A percentile compares a stretch with the other conserved stretches of the same genome.
Evolutionary conservation across 106 monocot genomes (phyloP).

Genomic region (Apostasia ramifera): DNA sequence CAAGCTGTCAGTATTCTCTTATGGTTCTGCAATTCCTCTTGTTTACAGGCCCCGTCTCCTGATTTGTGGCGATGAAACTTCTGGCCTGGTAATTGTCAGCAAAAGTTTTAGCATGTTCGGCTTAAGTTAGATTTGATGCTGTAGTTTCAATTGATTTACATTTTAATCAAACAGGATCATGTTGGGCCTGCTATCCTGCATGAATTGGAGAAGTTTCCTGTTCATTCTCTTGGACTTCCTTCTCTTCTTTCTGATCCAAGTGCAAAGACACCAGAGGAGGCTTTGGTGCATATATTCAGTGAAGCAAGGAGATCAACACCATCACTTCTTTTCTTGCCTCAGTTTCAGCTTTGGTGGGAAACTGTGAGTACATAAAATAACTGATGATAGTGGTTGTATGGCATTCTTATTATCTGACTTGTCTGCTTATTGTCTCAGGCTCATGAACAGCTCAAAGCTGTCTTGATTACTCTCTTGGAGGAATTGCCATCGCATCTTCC

Average conservation of each 20-base stretch:
- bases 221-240: slow-evolving; percentile 92
- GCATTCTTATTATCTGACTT: slow-evolving; percentile 10
- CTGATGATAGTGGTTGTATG: not conserved
- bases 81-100: slow-evolving; percentile 68
- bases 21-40: slow-evolving; percentile 75
- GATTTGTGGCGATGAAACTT: slow-evolving; percentile 82
- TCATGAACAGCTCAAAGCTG: slow-evolving; percentile 64
- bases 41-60: slow-evolving; percentile 92
- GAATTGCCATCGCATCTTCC: slow-evolving; percentile 60
- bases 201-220: slow-evolving; percentile 95
- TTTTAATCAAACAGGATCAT: slow-evolving; percentile 75
- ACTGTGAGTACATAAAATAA: slow-evolving; percentile 55
- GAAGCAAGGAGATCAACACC: slow-evolving; percentile 96
- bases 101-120: not conserved
- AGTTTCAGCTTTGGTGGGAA: slow-evolving; percentile 99
- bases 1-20: slow-evolving; percentile 59
- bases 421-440: slow-evolving; percentile 25
- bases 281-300: slow-evolving; percentile 96
- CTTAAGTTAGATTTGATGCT: not conserved
- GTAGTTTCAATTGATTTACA: slow-evolving; percentile 19
- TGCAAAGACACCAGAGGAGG: slow-evolving; percentile 97
- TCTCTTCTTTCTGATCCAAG: slow-evolving; percentile 99
- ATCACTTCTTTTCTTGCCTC: slow-evolving; percentile 87
- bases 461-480: slow-evolving; percentile 52
- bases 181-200: slow-evolving; percentile 95